Percentiles rank a stretch among this genome's conserved stretches.
Conservation (phyloP, 2,329 filamentous ascomycete genomes). For the Colletotrichum theobromicola region DNA sequence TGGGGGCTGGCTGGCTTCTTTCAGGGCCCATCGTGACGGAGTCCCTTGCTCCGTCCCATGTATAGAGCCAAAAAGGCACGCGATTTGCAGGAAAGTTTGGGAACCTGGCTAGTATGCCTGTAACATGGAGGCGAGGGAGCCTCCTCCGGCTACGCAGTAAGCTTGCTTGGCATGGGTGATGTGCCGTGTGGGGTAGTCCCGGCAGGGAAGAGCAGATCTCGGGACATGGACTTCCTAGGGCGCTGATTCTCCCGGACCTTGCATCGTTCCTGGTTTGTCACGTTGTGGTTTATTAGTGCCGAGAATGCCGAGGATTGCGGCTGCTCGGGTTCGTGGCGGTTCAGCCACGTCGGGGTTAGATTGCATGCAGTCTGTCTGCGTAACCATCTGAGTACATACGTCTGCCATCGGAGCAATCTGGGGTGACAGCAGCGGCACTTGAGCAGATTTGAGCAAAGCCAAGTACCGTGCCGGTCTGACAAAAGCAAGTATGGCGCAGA, state of each 20-base stretch:
- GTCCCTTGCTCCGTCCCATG: slow-evolving; percentile 2
- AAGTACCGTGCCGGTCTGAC: background rate
- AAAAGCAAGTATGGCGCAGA: background rate
- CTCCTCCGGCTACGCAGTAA: background rate
- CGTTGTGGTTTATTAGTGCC: background rate
- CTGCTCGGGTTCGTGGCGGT: background rate
- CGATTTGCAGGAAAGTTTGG: background rate
- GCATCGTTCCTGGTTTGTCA: background rate
- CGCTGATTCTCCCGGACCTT: background rate
- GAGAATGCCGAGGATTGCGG: background rate
- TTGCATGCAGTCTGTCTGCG: background rate
- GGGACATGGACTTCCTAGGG: background rate
- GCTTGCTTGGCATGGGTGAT: slow-evolving; percentile 7
- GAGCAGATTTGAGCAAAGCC: background rate
- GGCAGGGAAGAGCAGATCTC: background rate
- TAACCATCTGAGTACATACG: background rate
- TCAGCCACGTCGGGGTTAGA: background rate
- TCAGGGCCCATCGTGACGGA: background rate
- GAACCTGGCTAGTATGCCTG: background rate
- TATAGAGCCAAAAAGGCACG: background rate
- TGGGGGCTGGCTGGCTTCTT: background rate
- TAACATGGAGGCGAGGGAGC: background rate
- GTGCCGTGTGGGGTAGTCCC: slow-evolving; percentile 10
- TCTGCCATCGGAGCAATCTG: background rate
- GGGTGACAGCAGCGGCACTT: background rate